These are phyloP conservation scores for Trametes hirsuta DNA, from an alignment of 1,284 basidiomycete genomes.

Conservation along the genomic window DNA sequence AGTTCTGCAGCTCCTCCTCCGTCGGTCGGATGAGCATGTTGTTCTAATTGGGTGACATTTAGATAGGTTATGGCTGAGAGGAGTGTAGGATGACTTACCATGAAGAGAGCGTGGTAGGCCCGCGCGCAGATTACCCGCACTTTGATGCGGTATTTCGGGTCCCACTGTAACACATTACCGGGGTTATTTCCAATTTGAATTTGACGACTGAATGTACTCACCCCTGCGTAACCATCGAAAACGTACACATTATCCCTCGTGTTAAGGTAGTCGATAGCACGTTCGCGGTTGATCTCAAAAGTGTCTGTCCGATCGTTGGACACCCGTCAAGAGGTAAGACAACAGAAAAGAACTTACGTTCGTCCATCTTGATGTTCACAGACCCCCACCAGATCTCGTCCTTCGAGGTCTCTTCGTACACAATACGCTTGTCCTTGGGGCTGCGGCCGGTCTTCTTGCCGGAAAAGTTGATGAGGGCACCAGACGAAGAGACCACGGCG, in stretches of 20 bases:
- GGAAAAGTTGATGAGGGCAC: conserved; percentile 99
- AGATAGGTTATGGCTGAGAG: conserved; percentile 20
- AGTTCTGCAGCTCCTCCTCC: conserved; percentile 90
- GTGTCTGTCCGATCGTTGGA: conserved; percentile 65
- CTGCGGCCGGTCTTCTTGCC: conserved; percentile 99
- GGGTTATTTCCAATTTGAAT: conserved; percentile 6
- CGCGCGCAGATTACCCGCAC: conserved; percentile 98
- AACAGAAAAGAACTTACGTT: conserved; percentile 62
- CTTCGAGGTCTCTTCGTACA: conserved; percentile 96
- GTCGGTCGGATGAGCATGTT: conserved; percentile 99
- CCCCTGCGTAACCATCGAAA: conserved; percentile 96
- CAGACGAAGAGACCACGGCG: conserved; percentile 94
- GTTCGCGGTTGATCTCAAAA: conserved; percentile 99
- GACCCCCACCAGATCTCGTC: conserved; percentile 99
- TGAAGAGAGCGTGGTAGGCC: conserved; percentile 99
- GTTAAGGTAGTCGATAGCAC: conserved; percentile 99
- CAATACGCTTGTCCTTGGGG: conserved; percentile 99
- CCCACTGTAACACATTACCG: conserved; percentile 64
- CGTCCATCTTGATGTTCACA: conserved; percentile 99
- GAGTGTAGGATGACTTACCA: conserved; percentile 60
- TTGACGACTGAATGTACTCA: conserved; percentile 39
- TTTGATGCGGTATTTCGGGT: conserved; percentile 99
- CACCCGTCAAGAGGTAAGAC: conserved; percentile 3
- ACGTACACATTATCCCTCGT: conserved; percentile 99
- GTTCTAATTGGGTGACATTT: conserved; percentile 57